phyloP scores from a whole-genome alignment of 1,139 yeast species.

The Suhomyces coccinellae region DNA sequence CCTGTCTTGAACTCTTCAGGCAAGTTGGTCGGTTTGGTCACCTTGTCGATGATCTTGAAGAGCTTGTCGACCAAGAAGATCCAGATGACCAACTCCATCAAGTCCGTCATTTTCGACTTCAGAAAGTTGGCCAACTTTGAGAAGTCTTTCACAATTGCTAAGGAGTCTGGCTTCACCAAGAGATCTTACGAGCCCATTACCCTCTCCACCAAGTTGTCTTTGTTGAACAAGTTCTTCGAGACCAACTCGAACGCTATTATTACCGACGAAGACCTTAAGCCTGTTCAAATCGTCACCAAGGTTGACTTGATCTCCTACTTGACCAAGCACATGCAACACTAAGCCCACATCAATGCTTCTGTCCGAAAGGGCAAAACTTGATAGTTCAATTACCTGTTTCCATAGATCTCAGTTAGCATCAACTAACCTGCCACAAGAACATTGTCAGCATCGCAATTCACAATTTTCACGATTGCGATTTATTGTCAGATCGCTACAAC shows the following conservation, averaged over 20 bases:
- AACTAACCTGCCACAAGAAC: too few species aligned
- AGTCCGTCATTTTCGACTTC: conserved; percentile 69
- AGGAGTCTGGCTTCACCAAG: conserved; percentile 62
- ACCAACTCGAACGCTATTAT: conserved; percentile 85
- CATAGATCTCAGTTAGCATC: too few species aligned
- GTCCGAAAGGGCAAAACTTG: too few species aligned
- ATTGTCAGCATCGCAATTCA: too few species aligned
- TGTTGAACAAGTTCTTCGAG: conserved; percentile 79
- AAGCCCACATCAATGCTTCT: not conserved
- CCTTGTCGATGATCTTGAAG: conserved; percentile 72
- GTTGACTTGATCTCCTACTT: conserved; percentile 77
- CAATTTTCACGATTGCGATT: too few species aligned
- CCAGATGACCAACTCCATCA: conserved; percentile 60
- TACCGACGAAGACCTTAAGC: conserved; percentile 69
- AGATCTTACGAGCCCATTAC: conserved; percentile 68
- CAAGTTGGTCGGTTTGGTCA: conserved; percentile 72
- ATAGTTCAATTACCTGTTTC: too few species aligned
- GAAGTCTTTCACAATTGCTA: conserved; percentile 63
- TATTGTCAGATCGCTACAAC: conserved; percentile 1
- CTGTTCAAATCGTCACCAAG: conserved; percentile 84
- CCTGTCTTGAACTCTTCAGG: conserved; percentile 68
- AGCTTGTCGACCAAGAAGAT: conserved; percentile 64
- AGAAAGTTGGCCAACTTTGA: conserved; percentile 70
- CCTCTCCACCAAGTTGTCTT: conserved; percentile 63
- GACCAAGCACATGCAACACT: conserved; percentile 35